Conservation (phyloP, 805 yeast species). For the Metschnikowia chrysomelidarum region DNA sequence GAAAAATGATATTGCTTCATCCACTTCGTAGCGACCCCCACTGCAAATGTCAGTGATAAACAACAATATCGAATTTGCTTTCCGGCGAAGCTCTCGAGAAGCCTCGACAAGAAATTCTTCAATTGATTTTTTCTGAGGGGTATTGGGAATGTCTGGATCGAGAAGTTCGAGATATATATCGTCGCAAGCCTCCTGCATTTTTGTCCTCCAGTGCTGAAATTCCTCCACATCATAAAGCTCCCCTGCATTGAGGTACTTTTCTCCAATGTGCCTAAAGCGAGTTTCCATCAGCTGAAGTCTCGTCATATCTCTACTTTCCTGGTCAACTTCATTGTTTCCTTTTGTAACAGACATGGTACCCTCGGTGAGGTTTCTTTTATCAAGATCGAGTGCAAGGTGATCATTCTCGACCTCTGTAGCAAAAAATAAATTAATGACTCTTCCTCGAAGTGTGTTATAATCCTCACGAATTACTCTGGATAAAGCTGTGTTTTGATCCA, state of each 20-base stretch:
- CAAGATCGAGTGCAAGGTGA: too few relatives aligned
- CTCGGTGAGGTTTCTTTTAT: too few relatives aligned
- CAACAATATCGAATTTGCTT: constrained; percentile 2
- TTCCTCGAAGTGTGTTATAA: not conserved
- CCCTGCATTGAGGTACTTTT: constrained; percentile 1
- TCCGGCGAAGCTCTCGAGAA: constrained; percentile 5
- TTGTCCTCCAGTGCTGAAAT: not conserved
- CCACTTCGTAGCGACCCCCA: not conserved
- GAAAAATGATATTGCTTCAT: not conserved
- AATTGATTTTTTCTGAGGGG: not conserved
- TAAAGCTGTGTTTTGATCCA: not conserved
- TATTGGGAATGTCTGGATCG: not conserved
- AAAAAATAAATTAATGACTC: constrained; percentile 1
- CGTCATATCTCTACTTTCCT: too few relatives aligned
- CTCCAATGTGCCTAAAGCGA: not conserved
- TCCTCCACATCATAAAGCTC: not conserved
- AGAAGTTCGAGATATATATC: not conserved
- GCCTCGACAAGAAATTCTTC: not conserved
- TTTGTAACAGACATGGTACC: too few relatives aligned
- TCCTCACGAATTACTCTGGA: constrained; percentile 2
- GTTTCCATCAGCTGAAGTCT: too few relatives aligned
- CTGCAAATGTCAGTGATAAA: not conserved
- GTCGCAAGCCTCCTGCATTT: constrained; percentile 4
- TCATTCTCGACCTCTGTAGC: too few relatives aligned
- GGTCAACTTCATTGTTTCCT: too few relatives aligned